These are phyloP conservation scores for Artemisia princeps DNA, from an alignment of 140 eudicot genomes.

Conservation along the genomic window DNA sequence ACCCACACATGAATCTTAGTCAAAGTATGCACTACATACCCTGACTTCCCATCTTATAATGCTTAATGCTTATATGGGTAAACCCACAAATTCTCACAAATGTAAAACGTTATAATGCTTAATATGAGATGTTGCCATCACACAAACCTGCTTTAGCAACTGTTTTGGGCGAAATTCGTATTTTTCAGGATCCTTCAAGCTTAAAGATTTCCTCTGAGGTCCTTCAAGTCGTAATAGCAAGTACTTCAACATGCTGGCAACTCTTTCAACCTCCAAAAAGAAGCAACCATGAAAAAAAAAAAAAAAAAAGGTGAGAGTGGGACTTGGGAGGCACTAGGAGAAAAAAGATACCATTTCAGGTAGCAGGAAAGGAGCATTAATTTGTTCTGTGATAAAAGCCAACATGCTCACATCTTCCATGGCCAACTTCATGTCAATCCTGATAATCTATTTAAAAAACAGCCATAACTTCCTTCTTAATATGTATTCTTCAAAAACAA, in stretches of 20 bases:
- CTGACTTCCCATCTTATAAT: background rate
- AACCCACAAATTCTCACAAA: background rate
- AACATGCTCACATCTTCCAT: constrained; percentile 93
- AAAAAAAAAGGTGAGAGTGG: too few relatives aligned
- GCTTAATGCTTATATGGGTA: background rate
- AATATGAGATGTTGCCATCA: background rate
- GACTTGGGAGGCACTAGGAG: background rate
- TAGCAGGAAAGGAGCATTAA: constrained; percentile 76
- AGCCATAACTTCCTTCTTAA: constrained; percentile 15
- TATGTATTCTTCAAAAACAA: background rate
- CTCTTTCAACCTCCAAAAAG: constrained; percentile 81
- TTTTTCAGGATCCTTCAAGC: constrained; percentile 90
- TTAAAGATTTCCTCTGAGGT: constrained; percentile 91
- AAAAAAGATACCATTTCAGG: constrained; percentile 70
- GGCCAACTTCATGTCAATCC: constrained; percentile 92
- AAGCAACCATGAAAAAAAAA: background rate
- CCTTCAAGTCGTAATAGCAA: constrained; percentile 92
- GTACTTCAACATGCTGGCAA: constrained; percentile 92
- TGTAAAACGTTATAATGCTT: background rate
- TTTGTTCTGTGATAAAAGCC: constrained; percentile 86
- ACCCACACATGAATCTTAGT: background rate
- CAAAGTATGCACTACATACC: background rate
- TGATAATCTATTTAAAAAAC: constrained; percentile 54
- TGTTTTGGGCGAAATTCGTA: constrained; percentile 90
- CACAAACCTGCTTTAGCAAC: constrained; percentile 77